Base-by-base conservation (phyloP, 2,329 filamentous ascomycete genomes). In the Colletotrichum sp. region DNA sequence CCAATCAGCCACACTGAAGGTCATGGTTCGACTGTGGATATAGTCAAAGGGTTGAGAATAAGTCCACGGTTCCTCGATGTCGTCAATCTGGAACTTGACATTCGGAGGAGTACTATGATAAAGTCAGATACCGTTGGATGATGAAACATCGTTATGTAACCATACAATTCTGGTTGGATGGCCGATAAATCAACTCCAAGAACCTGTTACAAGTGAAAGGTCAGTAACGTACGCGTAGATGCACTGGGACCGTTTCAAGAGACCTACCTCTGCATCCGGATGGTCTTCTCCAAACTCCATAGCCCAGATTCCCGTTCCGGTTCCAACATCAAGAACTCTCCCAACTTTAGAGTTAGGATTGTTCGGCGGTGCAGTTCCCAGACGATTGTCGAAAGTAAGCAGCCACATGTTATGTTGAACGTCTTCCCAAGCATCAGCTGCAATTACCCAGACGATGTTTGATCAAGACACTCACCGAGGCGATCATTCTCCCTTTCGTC, bases 81-180 rank as follows among this genome's bases (percentile, higher is more conserved):
- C 85, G 71, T 88, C 86, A 60, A 88, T 80, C 43, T 86, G 84
- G 75, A 90, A 90, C 16, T 81, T 80, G 5, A 89, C 84, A 69
- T 91, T 91, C 1, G 87, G 83, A 2, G 88, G 88, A 3, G 89
- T 85, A 78, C 85, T 86, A 32, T 8, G 24, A 30, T n/a, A 4
- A 26, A 28, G 28, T n/a, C n/a, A 13, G 28, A 73, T 67, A 28
- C 8, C 18, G 26, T 5, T 8, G 8, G 16, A n/a, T 18, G 10
- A 24, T 30, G 8, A 30, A 8, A 18, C 16, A 15, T 6, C 26
- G 52, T 21, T 12, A 5, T 28, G 15, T 8, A 32, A 10, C 12
- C 80, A 8, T 78, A 84, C 82, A 83, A 84, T 1, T 68, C 73
- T 1, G 85, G 84, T 30, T 87, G 85, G 8, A 86, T 87, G 0